Evolutionary conservation across 176 grass and related monocot species (phyloP), one percentile per base, ranked within the genome.

Genomic region (Oryza longistaminata): DNA sequence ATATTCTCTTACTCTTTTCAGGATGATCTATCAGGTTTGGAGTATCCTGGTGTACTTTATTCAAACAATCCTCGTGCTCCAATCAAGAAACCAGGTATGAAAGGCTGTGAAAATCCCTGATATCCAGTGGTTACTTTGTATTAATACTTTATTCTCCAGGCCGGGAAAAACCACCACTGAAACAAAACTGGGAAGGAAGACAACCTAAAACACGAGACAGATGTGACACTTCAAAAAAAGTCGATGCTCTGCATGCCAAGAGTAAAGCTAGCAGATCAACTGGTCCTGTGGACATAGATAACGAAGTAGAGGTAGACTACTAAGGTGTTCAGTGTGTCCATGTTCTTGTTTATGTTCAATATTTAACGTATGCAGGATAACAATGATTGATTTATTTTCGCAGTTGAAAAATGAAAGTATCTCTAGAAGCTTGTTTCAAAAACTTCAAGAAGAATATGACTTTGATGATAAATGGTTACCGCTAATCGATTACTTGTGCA

Each of bases 401-500:
- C 91, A 98, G 93, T 82, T 92, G 61, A 98, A 95, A 74, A 88
- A 90, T 88, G 87, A 66, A 90, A 92, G 83, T 53, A 85, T 95
- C 73, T 88, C 89, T 70, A 81, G 44, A 85, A 85, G 69, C 82
- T 48, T 87, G 24, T 95, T 95, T 76, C 80, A 98, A 65, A 93
- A 88, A 74, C 86, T 95, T 34, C 91, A 91, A 81, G 91, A 98
- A 93, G 96, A 98, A 46, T 82, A 90, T 27, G 88, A 88, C 66
- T 93, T 98, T 9, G 96, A 98, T 86, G 87, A 86, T 33, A 98
- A 82, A 87, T 98, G 91, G 96, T 92, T 95, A 85, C 93, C 88
- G 2, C 79, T 95, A 62, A 73, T 98, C 70, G 93, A 98, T 88
- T 98, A 98, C 77, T 83, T 98, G 71, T 93, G 93, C 80, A 93